Conservation (phyloP, 306 rosid species). For the Pterocarpus macrocarpus region DNA sequence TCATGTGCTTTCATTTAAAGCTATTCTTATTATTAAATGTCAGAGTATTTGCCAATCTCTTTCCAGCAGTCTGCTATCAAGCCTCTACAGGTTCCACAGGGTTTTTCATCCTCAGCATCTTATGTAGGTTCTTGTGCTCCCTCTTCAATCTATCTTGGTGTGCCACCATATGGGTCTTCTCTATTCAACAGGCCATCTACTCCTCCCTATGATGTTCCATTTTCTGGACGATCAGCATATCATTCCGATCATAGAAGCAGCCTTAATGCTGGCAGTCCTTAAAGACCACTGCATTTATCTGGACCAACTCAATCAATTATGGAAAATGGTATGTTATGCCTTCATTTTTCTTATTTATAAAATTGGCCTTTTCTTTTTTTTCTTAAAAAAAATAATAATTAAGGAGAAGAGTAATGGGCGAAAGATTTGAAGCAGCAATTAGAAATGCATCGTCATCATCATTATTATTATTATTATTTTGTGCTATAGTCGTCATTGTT, state of each 20-base stretch:
- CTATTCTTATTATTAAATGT: not conserved
- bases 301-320: conserved; percentile 88
- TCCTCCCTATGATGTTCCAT: conserved; percentile 94
- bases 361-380: not conserved
- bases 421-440: not conserved
- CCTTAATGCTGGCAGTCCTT: conserved; percentile 87
- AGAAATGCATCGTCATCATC: not conserved
- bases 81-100: conserved; percentile 82
- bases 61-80: conserved; percentile 85
- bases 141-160: conserved; percentile 89
- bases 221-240: conserved; percentile 91
- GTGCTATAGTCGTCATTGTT: not conserved
- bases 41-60: conserved; percentile 10
- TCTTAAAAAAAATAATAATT: not conserved
- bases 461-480: no score
- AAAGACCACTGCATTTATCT: conserved; percentile 85
- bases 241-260: conserved; percentile 87
- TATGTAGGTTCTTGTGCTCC: conserved; percentile 85
- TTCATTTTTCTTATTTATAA: not conserved
- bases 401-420: conserved; percentile 1
- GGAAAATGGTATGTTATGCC: conserved; percentile 68
- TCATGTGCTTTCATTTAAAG: not conserved
- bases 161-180: conserved; percentile 96
- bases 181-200: conserved; percentile 85
- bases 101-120: conserved; percentile 78